Evolutionary conservation across 202 grass and related monocot genomes (phyloP), one percentile per base, ranked within the genome.

Genomic region (Elaeis oleifera): DNA sequence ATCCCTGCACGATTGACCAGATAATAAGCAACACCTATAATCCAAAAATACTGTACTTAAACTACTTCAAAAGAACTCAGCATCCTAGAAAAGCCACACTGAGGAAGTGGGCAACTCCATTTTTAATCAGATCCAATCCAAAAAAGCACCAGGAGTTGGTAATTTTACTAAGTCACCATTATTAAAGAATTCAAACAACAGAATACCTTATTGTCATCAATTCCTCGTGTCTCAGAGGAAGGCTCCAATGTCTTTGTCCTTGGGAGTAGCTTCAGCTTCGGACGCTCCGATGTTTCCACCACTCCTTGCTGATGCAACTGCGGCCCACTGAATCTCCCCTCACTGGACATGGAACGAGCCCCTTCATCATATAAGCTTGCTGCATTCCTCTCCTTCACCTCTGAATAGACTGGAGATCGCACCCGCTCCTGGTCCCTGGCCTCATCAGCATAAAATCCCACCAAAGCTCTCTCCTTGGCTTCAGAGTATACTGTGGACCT

Each of bases 181-280:
- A 1, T 9, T 25, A 51, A 29, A 18, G 1, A 18, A 2, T 18
- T 19, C 4, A 3, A 13, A 51, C 4, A 59, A 28, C 3, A 22
- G 51, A 66, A 26, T 57, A 58, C 73, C 58, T 68, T 59, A 16
- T 85, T 89, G 16, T 85, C 95, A 82, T 74, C 89, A 65, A 66
- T 61, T 55, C 68, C 76, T 5, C 8, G 78, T 54, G 64, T 71
- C 36, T 85, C 84, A 25, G 77, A 44, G 36, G 36, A 36, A 49
- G 65, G 49, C 29, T 89, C 94, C 15, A 87, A 4, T 49, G 89
- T 89, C 64, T 80, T 94, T 39, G 77, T 84, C 24, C 88, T 77
- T 27, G 95, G 89, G 28, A 89, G 81, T 25, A 99, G 83, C 56
- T 89, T 99, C 66, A 99, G 63, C 85, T 83, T 91, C 17, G 95